Evolutionary conservation across 75 land plant species (phyloP).

Genomic region (Chamaecyparis obtusa): DNA sequence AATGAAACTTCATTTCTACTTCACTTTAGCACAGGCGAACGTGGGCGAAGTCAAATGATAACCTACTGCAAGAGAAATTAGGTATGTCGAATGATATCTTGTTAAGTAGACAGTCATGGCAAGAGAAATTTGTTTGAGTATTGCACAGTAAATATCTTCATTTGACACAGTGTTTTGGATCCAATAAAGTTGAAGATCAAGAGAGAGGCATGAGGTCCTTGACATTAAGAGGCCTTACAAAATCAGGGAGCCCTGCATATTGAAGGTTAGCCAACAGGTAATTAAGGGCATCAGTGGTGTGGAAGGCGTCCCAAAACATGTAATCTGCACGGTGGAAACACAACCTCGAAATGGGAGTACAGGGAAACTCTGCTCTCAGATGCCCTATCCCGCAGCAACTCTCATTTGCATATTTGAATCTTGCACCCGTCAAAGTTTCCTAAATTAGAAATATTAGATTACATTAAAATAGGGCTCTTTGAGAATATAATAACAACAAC

Average conservation of each 20-base stretch:
- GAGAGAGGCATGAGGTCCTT: background rate
- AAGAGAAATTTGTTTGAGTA: too few relatives aligned
- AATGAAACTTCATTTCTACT: too few relatives aligned
- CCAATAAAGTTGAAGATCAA: background rate
- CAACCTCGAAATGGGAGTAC: constrained; percentile 6
- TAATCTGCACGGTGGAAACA: constrained; percentile 5
- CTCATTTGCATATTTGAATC: constrained; percentile 9
- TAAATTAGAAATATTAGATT: background rate
- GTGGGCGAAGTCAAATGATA: too few relatives aligned
- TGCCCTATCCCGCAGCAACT: constrained; percentile 7
- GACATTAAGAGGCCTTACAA: constrained; percentile 12
- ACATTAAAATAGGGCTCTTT: too few relatives aligned
- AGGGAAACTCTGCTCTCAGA: constrained; percentile 11
- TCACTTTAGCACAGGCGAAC: too few relatives aligned
- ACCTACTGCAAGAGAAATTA: too few relatives aligned
- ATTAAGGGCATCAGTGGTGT: constrained; percentile 13
- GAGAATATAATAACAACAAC: too few relatives aligned
- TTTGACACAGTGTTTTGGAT: too few relatives aligned
- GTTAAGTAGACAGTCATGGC: too few relatives aligned
- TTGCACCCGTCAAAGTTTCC: background rate
- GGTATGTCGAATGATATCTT: too few relatives aligned
- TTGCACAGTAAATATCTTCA: background rate
- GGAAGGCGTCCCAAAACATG: constrained; percentile 15
- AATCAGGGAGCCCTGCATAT: background rate
- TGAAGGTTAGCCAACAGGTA: background rate